These are phyloP conservation scores for Thozetella sp. DNA, from an alignment of 495 filamentous ascomycete genomes.

Conservation along the genomic window DNA sequence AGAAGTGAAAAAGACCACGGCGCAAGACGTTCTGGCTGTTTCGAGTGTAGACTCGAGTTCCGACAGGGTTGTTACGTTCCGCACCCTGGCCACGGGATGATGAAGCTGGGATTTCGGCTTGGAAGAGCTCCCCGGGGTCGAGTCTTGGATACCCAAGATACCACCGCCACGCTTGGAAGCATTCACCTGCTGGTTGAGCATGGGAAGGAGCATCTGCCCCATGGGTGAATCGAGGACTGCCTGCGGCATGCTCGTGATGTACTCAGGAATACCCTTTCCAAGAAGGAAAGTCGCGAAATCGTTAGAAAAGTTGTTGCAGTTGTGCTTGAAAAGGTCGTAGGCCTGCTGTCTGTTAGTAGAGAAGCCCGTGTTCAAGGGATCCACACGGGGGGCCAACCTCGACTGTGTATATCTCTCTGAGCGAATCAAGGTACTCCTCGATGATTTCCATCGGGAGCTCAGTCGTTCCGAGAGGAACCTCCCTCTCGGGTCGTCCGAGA, in stretches of 20 bases:
- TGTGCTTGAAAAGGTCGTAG: conserved; percentile 83
- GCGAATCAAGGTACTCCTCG: conserved; percentile 83
- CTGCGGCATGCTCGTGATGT: conserved; percentile 87
- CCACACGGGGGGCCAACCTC: conserved; percentile 51
- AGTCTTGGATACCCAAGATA: conserved; percentile 50
- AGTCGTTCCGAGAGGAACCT: conserved; percentile 72
- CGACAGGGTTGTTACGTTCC: conserved; percentile 36
- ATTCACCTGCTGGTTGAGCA: conserved; percentile 74
- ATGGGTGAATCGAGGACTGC: conserved; percentile 88
- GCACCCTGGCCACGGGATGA: conserved; percentile 32
- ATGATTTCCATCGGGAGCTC: conserved; percentile 82
- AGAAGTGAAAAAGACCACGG: conserved; percentile 91
- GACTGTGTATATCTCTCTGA: conserved; percentile 80
- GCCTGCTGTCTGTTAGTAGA: conserved; percentile 50
- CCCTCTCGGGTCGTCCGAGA: conserved; percentile 81
- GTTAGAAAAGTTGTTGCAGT: conserved; percentile 98
- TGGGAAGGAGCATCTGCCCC: conserved; percentile 85
- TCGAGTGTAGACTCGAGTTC: conserved; percentile 64
- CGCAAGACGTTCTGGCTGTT: conserved; percentile 63
- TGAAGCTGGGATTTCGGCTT: conserved; percentile 31
- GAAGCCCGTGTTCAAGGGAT: not conserved
- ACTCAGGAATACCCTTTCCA: conserved; percentile 84
- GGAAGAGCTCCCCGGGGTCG: conserved; percentile 24
- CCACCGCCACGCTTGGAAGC: conserved; percentile 58
- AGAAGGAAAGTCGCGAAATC: conserved; percentile 89